phyloP scores from a whole-genome alignment of 495 filamentous ascomycete genomes.

The Aspergillus sclerotiicarbonarius region DNA sequence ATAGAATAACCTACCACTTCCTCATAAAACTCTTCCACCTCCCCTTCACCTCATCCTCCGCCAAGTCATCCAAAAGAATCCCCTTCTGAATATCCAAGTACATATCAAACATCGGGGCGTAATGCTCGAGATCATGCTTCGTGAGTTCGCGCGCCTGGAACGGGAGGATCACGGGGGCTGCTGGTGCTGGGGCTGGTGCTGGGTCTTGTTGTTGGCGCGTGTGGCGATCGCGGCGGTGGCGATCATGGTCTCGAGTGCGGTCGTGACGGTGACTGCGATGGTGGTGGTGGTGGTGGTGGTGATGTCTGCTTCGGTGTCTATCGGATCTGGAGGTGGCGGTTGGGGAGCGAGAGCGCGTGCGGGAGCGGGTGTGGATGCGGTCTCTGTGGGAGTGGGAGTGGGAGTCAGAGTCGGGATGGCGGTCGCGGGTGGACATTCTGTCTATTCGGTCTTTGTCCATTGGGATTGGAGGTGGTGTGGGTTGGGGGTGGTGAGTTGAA shows the following conservation, averaged over 20 bases:
- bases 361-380: slow-evolving; percentile 15
- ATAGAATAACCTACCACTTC: slow-evolving; percentile 69
- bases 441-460: neutral
- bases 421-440: slow-evolving; percentile 27
- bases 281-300: slow-evolving; percentile 6
- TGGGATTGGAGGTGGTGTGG: neutral
- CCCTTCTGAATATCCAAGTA: slow-evolving; percentile 92
- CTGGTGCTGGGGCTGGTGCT: slow-evolving; percentile 17
- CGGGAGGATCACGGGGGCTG: slow-evolving; percentile 53
- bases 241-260: slow-evolving; percentile 20
- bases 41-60: slow-evolving; percentile 69
- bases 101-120: slow-evolving; percentile 72
- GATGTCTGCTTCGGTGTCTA: slow-evolving; percentile 1
- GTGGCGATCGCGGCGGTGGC: slow-evolving; percentile 17
- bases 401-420: slow-evolving; percentile 10
- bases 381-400: slow-evolving; percentile 11
- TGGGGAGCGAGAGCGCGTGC: slow-evolving; percentile 27
- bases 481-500: neutral
- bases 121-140: slow-evolving; percentile 60
- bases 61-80: slow-evolving; percentile 59
- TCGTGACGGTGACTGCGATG: neutral
- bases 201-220: slow-evolving; percentile 28
- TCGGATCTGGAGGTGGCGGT: slow-evolving; percentile 4
- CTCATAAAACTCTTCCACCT: slow-evolving; percentile 90
- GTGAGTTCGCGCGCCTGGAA: slow-evolving; percentile 62